Conservation (phyloP, 2,329 filamentous ascomycete genomes). For the Diaporthe eres region DNA sequence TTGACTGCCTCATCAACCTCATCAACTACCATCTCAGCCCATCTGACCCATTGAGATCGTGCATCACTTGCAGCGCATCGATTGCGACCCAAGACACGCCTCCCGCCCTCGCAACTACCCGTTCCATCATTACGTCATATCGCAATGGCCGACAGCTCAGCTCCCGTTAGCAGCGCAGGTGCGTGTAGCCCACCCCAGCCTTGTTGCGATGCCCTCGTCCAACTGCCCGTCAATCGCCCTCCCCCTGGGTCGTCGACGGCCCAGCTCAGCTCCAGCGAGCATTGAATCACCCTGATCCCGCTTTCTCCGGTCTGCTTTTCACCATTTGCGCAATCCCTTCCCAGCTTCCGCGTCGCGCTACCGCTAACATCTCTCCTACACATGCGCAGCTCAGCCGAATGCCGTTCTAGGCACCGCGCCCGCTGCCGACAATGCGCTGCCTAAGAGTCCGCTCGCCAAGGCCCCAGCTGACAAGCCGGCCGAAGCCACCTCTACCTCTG, state of each 20-base stretch:
- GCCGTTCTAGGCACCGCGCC: slow-evolving; percentile 18
- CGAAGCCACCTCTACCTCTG: slow-evolving; percentile 19
- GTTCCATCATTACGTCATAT: slow-evolving; percentile 41
- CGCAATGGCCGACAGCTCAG: slow-evolving; percentile 42
- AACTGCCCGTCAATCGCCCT: not conserved
- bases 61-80: slow-evolving; percentile 29
- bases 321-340: slow-evolving; percentile 16
- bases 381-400: slow-evolving; percentile 34
- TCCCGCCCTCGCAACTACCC: slow-evolving; percentile 12
- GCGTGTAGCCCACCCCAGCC: slow-evolving; percentile 32
- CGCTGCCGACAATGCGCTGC: slow-evolving; percentile 36
- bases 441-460: slow-evolving; percentile 33
- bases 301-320: slow-evolving; percentile 12
- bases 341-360: not conserved
- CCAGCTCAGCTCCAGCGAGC: slow-evolving; percentile 33
- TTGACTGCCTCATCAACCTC: slow-evolving; percentile 9
- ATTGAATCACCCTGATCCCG: not conserved
- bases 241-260: not conserved
- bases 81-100: slow-evolving; percentile 31
- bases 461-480: slow-evolving; percentile 26
- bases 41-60: slow-evolving; percentile 16
- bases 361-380: slow-evolving; percentile 34
- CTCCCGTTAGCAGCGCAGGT: slow-evolving; percentile 41
- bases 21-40: not conserved
- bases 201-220: slow-evolving; percentile 11